A percentile compares a stretch with the other conserved stretches of the same genome.
Conservation (phyloP, 208 protist species). For the Lotmaria passim region DNA sequence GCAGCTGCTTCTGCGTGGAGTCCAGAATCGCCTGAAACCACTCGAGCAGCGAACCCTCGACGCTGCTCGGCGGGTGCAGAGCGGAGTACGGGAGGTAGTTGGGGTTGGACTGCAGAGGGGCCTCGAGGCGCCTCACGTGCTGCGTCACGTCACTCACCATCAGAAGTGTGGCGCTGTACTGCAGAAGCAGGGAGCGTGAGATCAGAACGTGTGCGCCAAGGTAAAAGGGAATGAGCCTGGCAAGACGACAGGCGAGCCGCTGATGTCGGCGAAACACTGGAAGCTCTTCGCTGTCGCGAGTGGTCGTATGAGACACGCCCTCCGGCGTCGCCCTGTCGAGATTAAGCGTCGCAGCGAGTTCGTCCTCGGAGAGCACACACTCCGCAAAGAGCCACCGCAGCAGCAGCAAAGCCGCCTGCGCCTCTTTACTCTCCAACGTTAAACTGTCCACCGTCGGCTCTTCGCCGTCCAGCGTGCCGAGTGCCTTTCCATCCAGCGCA, state of each 20-base stretch:
- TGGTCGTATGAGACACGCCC: neutral
- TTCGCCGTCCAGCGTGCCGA: neutral
- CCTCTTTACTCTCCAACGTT: neutral
- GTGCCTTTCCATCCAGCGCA: constrained; percentile 12
- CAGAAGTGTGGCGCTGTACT: constrained; percentile 54
- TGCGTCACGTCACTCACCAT: constrained; percentile 39
- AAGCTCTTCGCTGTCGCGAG: neutral
- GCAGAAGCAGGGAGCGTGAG: constrained; percentile 57
- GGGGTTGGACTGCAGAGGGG: neutral
- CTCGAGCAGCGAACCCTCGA: constrained; percentile 32
- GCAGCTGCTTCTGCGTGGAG: constrained; percentile 3
- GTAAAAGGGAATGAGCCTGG: constrained; percentile 54
- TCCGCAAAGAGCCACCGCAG: constrained; percentile 53
- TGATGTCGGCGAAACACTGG: constrained; percentile 19
- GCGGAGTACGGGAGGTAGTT: neutral
- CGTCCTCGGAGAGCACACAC: constrained; percentile 30
- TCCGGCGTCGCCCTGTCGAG: constrained; percentile 4
- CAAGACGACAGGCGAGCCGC: constrained; percentile 38
- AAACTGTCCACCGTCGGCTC: neutral
- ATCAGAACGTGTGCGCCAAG: constrained; percentile 66
- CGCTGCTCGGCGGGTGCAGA: constrained; percentile 14
- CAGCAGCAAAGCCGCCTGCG: constrained; percentile 46
- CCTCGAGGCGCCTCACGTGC: constrained; percentile 39
- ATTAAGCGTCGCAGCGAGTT: constrained; percentile 37
- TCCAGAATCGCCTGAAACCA: constrained; percentile 34